Evolutionary conservation across 2,329 filamentous ascomycete species (phyloP).

Genomic region (Alternaria infectoria): DNA sequence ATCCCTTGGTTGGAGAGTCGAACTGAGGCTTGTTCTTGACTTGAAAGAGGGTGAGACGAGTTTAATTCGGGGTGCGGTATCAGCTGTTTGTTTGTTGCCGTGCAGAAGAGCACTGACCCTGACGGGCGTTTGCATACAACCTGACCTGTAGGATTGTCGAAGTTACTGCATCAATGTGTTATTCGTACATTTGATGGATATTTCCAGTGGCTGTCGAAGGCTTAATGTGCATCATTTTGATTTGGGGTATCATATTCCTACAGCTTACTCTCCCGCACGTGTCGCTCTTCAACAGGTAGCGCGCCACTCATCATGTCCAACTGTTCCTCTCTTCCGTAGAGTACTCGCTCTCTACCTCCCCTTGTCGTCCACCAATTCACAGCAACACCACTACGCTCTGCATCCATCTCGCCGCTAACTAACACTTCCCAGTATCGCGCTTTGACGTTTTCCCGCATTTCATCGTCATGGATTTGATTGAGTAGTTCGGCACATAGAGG

Average conservation of each 20-base stretch:
- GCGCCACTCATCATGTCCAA: conserved; percentile 63
- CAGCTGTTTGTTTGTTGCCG: not conserved
- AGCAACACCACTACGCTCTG: conserved; percentile 78
- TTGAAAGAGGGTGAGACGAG: not conserved
- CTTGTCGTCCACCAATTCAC: conserved; percentile 85
- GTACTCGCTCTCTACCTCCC: conserved; percentile 63
- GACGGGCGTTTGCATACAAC: not conserved
- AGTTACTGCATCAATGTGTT: not conserved
- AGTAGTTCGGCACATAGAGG: conserved; percentile 72
- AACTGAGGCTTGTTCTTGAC: not conserved
- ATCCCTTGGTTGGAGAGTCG: not conserved
- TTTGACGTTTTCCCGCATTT: conserved; percentile 69
- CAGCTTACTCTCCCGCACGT: conserved; percentile 54
- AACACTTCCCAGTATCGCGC: conserved; percentile 80
- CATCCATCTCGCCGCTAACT: conserved; percentile 84
- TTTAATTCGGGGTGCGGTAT: not conserved
- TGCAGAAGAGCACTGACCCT: not conserved
- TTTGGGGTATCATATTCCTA: conserved; percentile 39
- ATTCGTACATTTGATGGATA: not conserved
- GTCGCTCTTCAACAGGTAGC: conserved; percentile 43
- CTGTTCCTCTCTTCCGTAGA: conserved; percentile 60
- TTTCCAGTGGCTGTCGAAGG: not conserved
- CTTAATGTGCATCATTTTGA: conserved; percentile 4
- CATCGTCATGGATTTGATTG: conserved; percentile 66
- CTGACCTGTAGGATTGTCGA: not conserved